Percentiles rank a stretch among this genome's conserved stretches.
phyloP scores from a whole-genome alignment of 495 filamentous ascomycete genomes.

The Penicillium bialowiezense region DNA sequence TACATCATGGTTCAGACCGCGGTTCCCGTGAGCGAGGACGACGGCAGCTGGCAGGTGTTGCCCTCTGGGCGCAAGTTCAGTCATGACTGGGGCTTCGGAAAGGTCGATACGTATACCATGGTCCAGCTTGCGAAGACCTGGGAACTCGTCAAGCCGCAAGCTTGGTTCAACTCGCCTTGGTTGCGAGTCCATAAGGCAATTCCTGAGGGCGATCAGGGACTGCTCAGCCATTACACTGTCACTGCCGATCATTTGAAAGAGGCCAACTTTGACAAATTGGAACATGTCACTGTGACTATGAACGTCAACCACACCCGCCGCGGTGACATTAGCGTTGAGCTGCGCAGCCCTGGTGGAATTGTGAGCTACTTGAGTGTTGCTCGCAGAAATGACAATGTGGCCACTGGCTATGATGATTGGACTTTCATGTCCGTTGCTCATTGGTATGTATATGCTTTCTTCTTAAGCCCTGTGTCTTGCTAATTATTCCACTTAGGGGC shows the following conservation, averaged over 20 bases:
- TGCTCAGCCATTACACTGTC: constrained; percentile 74
- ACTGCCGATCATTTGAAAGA: constrained; percentile 69
- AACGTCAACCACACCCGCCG: constrained; percentile 83
- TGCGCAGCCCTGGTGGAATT: constrained; percentile 79
- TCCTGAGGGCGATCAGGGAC: constrained; percentile 79
- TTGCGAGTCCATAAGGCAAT: constrained; percentile 81
- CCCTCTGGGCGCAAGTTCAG: constrained; percentile 81
- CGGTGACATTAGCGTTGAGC: constrained; percentile 89
- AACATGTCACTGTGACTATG: constrained; percentile 98
- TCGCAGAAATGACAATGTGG: constrained; percentile 60
- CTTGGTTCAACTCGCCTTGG: constrained; percentile 93
- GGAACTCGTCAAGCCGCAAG: constrained; percentile 91
- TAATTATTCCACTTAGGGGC: constrained; percentile 56
- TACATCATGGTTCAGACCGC: constrained; percentile 84
- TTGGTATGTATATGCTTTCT: constrained; percentile 58
- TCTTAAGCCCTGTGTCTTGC: neutral
- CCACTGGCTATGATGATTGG: constrained; percentile 87
- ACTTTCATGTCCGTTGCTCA: constrained; percentile 98
- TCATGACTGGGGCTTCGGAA: constrained; percentile 93
- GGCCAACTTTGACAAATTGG: constrained; percentile 80
- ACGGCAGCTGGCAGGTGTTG: constrained; percentile 77
- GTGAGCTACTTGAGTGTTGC: constrained; percentile 79
- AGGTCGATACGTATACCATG: constrained; percentile 81
- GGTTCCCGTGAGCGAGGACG: constrained; percentile 71
- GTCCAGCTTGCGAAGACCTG: constrained; percentile 84